A percentile compares a stretch with the other conserved stretches of the same genome.
Evolutionary conservation across 306 rosid genomes (phyloP).

Genomic region (Purshia tridentata): DNA sequence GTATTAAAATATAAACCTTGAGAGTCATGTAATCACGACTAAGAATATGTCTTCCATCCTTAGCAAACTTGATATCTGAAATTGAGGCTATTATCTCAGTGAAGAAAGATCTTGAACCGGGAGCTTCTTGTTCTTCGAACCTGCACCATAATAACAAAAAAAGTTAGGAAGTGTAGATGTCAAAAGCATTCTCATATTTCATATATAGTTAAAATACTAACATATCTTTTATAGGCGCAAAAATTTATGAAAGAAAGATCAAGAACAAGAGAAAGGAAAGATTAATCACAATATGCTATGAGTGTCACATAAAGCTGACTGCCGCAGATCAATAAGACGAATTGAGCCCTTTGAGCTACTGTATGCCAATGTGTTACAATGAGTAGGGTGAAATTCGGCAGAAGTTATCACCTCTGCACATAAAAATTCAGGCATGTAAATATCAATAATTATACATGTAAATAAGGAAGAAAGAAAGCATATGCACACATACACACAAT

Average conservation of each 20-base stretch:
- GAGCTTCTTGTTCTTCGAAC: slow-evolving; percentile 96
- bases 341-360: slow-evolving; percentile 99
- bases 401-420: slow-evolving; percentile 96
- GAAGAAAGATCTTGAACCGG: slow-evolving; percentile 91
- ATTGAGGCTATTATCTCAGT: slow-evolving; percentile 98
- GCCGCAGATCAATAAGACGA: slow-evolving; percentile 94
- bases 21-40: slow-evolving; percentile 99
- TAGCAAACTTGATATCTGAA: slow-evolving; percentile 92
- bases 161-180: neutral
- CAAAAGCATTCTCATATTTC: too few relatives aligned
- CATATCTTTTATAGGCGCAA: neutral
- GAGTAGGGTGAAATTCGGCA: slow-evolving; percentile 96
- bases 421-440: slow-evolving; percentile 26
- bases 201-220: too few relatives aligned
- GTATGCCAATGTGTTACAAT: slow-evolving; percentile 89
- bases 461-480: neutral
- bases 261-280: neutral
- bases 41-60: slow-evolving; percentile 88
- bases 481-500: neutral
- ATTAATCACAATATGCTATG: slow-evolving; percentile 76
- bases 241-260: slow-evolving; percentile 6
- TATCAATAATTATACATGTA: neutral
- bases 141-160: slow-evolving; percentile 38
- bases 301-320: slow-evolving; percentile 95
- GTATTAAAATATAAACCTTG: slow-evolving; percentile 50